A percentile compares a stretch with the other conserved stretches of the same genome.
Evolutionary conservation across 192 early-diverging fungal genomes (phyloP).

Genomic region (Podila epicladia): DNA sequence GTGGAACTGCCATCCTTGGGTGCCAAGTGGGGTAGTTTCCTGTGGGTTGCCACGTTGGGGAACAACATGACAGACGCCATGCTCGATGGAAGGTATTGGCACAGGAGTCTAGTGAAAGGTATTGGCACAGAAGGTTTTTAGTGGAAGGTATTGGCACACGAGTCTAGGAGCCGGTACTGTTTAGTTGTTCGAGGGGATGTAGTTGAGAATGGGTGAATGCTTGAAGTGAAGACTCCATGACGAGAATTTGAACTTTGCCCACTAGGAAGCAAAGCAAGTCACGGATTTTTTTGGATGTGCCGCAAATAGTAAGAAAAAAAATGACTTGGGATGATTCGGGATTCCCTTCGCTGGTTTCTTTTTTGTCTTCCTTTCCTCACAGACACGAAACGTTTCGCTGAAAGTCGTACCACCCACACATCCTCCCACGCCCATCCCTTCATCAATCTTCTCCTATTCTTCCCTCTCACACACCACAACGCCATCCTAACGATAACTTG

Average conservation of each 20-base stretch:
- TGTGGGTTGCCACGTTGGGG: constrained; percentile 39
- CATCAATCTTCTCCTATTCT: background rate
- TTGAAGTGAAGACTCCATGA: too few relatives aligned
- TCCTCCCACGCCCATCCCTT: background rate
- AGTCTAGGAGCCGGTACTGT: background rate
- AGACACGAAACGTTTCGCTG: background rate
- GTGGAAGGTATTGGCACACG: too few relatives aligned
- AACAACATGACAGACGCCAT: constrained; percentile 46
- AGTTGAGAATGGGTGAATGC: too few relatives aligned
- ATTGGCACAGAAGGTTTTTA: too few relatives aligned
- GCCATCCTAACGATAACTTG: too few relatives aligned
- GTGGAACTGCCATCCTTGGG: background rate
- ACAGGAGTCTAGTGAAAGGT: background rate
- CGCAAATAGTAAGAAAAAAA: background rate
- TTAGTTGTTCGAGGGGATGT: background rate
- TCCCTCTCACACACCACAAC: background rate
- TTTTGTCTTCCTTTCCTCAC: background rate
- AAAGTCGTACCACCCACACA: background rate
- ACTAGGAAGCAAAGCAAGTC: too few relatives aligned
- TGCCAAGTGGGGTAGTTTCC: constrained; percentile 35
- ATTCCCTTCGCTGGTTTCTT: too few relatives aligned
- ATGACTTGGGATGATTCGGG: too few relatives aligned
- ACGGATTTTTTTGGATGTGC: background rate
- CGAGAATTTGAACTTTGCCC: too few relatives aligned
- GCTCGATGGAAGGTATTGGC: background rate